These are phyloP conservation scores for Saitozyma sp. DNA, from an alignment of 768 basidiomycete genomes.

Conservation along the genomic window DNA sequence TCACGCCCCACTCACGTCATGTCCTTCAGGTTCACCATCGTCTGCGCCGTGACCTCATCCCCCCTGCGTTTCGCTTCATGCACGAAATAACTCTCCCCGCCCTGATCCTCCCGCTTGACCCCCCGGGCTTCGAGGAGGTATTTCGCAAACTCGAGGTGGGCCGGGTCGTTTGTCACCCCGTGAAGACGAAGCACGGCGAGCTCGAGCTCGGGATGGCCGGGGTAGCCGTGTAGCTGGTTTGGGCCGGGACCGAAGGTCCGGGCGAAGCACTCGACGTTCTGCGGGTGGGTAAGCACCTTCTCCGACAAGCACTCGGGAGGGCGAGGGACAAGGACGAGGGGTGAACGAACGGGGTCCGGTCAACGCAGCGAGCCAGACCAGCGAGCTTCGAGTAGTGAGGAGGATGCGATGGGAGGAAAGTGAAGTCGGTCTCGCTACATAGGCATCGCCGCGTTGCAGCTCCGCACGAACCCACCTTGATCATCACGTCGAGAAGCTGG, in stretches of 20 bases:
- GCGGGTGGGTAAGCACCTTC: background rate
- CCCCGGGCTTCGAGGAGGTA: conserved; percentile 31
- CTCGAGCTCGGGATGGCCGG: conserved; percentile 39
- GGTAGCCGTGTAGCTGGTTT: conserved; percentile 33
- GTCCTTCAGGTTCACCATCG: background rate
- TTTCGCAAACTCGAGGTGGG: conserved; percentile 20
- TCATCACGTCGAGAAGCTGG: conserved; percentile 29
- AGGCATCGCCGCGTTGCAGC: background rate
- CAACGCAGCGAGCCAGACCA: no score
- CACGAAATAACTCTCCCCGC: conserved; percentile 19
- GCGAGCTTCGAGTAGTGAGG: no score
- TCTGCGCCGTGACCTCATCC: conserved; percentile 1
- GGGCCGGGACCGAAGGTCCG: conserved; percentile 20
- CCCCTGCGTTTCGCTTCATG: conserved; percentile 18
- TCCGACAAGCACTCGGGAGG: no score
- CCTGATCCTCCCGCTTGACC: conserved; percentile 15
- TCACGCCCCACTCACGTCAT: background rate
- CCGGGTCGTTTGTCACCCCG: conserved; percentile 18
- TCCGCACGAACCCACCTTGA: conserved; percentile 15
- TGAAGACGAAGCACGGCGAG: conserved; percentile 37
- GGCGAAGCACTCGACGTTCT: conserved; percentile 30
- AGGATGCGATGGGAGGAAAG: no score
- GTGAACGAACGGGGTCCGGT: no score
- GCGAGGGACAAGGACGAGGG: no score
- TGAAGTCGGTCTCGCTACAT: background rate